Base-by-base conservation (phyloP, 2,329 filamentous ascomycete genomes). In the Trichoderma pleuroti region DNA sequence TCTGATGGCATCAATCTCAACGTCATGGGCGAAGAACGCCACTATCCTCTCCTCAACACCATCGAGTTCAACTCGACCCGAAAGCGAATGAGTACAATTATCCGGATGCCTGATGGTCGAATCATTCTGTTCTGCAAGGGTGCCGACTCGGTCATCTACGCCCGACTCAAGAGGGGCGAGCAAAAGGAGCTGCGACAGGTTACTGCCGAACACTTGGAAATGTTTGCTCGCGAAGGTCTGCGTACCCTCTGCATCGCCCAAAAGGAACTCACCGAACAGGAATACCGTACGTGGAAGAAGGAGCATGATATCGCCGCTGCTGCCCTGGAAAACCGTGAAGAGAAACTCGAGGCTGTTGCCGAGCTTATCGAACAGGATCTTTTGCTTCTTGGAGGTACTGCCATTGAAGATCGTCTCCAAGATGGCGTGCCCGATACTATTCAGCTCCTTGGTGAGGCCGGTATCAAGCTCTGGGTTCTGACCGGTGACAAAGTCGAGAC, bases 401-500 rank as follows among this genome's bases (percentile, higher is more conserved):
- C 96, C 54, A 99, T 99, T 75, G 96, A 99, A 81, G 96, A 99
- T 85, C 90, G 94, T 75, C 86, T 99, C 32, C 96, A 99, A 82
- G 96, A 99, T 76, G 96, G 95, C 71, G 96, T 99, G 4, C 96
- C 96, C 8, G 96, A 98, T 78, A 95, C 96, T 0, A 99, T 99
- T 76, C 92, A 92, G 64, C 84, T 99, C 57, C 89, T 99, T 66
- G 95, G 92, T 34, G 90, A 94, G 77, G 96, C 96, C 68, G 97
- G 97, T 79, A 98, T 99, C 82, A 99, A 99, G 82, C 88, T 99
- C 9, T 99, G 96, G 96, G 96, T 99, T 68, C 84, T 99, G 74
- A 99, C 96, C 18, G 96, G 97, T 73, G 96, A 99, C 86, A 99
- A 98, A 82, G 95, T 98, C 36, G 96, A 99, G 82, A 99, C 96